Conservation (phyloP, 73 alveolate species). For the Tetrahymena thermophila region DNA sequence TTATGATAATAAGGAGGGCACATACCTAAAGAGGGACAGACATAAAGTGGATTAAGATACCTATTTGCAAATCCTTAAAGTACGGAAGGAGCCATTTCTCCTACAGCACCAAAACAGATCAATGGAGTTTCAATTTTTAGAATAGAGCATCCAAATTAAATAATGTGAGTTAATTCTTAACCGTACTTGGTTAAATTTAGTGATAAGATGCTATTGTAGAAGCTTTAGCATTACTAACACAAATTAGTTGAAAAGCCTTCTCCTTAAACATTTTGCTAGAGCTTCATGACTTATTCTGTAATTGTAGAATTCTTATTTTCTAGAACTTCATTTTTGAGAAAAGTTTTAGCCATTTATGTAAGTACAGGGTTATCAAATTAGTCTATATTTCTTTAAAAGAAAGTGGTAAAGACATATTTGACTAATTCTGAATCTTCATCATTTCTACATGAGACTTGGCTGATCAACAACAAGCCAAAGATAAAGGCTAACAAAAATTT, state of each 20-base stretch:
- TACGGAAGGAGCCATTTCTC: conserved; percentile 34
- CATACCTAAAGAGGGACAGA: conserved; percentile 9
- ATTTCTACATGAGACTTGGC: neutral
- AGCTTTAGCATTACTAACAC: neutral
- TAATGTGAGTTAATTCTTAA: neutral
- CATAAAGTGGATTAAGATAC: conserved; percentile 13
- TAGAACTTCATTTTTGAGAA: neutral
- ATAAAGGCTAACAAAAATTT: neutral
- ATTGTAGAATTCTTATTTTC: neutral
- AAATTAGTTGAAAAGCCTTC: neutral
- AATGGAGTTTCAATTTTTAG: neutral
- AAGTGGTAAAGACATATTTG: neutral
- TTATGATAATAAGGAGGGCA: conserved; percentile 23
- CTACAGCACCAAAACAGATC: conserved; percentile 24
- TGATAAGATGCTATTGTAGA: neutral
- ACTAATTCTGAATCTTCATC: neutral
- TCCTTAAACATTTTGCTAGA: neutral
- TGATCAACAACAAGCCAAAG: neutral
- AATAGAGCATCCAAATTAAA: neutral
- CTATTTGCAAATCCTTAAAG: conserved; percentile 23
- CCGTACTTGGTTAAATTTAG: neutral
- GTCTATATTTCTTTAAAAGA: neutral
- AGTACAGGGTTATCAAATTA: neutral
- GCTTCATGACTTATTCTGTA: neutral
- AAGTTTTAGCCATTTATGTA: neutral